Conservation (phyloP, 306 rosid genomes). For the Citrullus amarus region DNA sequence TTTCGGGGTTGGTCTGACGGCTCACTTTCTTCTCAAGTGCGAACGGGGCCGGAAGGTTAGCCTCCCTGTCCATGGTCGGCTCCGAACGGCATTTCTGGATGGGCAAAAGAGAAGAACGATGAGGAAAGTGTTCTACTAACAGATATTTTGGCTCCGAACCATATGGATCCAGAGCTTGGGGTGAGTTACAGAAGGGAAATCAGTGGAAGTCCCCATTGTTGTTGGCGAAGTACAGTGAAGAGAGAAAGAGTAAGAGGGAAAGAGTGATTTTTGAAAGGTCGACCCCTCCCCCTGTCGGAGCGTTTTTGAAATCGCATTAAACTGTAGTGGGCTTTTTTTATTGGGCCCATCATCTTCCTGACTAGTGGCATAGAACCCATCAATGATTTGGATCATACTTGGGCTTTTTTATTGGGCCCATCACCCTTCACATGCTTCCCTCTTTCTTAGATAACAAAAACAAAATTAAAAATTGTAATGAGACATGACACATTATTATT, state of each 20-base stretch:
- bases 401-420: neutral
- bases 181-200: neutral
- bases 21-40: slow-evolving; percentile 10
- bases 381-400: neutral
- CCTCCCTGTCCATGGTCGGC: slow-evolving; percentile 82
- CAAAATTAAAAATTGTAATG: too few relatives aligned
- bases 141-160: neutral
- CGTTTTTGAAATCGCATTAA: neutral
- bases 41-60: slow-evolving; percentile 41
- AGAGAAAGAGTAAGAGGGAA: neutral
- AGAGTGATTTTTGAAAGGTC: neutral
- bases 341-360: neutral
- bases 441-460: too few relatives aligned
- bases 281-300: neutral
- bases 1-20: slow-evolving; percentile 27
- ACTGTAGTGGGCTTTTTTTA: neutral
- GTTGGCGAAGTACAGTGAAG: neutral
- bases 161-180: neutral
- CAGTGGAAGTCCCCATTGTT: neutral
- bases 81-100: slow-evolving; percentile 48
- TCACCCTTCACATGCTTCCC: too few relatives aligned
- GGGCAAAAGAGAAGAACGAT: neutral
- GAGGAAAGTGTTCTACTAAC: neutral
- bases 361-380: neutral
- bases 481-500: too few relatives aligned